Evolutionary conservation across 768 basidiomycete species (phyloP), one percentile per base, ranked within the genome.

Genomic region (Xanthoconium purpureum): DNA sequence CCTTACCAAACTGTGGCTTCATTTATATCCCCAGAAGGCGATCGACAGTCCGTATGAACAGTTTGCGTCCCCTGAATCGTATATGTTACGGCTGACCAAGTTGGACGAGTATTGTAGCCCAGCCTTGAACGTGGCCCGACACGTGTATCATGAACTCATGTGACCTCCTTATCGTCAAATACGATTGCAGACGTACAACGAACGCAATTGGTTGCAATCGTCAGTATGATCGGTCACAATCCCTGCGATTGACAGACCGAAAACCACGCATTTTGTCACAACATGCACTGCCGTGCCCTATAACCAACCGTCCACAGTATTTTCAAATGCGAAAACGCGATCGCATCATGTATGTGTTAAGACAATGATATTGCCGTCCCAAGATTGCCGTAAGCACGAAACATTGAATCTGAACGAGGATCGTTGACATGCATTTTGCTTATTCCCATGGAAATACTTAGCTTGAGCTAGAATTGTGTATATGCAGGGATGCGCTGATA

Each of bases 141-240:
- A 69, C 67, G 59, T 67, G 66, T 63, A 20, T 38, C 40, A 36
- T 36, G 43, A 24, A 35, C 14, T 51, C 40, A 62, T 68, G 50
- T 47, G 40, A 40, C 32, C 18, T 33, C 56, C 63, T 69, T 67
- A 69, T 67, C 66, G 61, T 68, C 67, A 67, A 66, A 66, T 68
- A 50, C 57, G 35, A 54, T 56, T 47, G 35, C 58, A 54, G 24
- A 18, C 42, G 24, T 36, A 44, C 18, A 20, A 39, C 20, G 38
- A 59, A 47, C 55, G 56, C 53, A 44, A 52, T 45, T 44, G 20
- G 53, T 32, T 13, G 35, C 3, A 20, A 29, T 38, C 17, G 12
- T 8, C 20, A 5, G 37, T 7, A 20, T 33, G 24, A 43, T 36
- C 47, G 46, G 47, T 48, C 47, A 36, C 24, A 6, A n/a, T 43